Base-by-base conservation (phyloP, 768 basidiomycete species). In the Termitomyces sp. region DNA sequence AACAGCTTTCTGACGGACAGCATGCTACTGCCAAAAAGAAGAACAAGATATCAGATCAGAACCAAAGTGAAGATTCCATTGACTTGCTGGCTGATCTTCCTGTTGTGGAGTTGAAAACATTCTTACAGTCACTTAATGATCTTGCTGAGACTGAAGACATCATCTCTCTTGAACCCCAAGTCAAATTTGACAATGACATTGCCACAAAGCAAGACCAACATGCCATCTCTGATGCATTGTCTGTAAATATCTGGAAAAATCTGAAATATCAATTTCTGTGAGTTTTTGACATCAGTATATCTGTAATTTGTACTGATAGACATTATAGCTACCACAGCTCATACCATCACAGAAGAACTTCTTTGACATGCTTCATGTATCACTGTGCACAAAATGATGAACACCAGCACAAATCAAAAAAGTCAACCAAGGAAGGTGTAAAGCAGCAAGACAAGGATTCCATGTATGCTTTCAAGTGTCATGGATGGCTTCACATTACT, bases 391-490 rank as follows among this genome's bases (percentile, higher is more conserved):
- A 65, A 59, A 60, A 38, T 24, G 22, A 42, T 50, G 50, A 50
- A 50, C 46, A 48, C 57, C 71, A 67, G 49, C 67, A 64, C 51
- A 69, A 66, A 28, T 38, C 62, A 59, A 67, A 62, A 52, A 61
- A 57, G 32, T 24, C 52, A 36, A 24, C 20, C 33, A 58, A 48
- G 46, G 65, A 70, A 48, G 60, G 59, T 22, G 54, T 56, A 4
- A 70, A 71, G 55, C 57, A 63, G 7, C 61, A 66, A 36, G 71
- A 72, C 56, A 71, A 70, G 46, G 59, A 62, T n/a, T 13, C 52
- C n/a, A 73, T 74, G 67, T 55, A 63, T 11, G 39, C 65, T 1
- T 74, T 72, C 58, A 49, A 63, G 1, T 73, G 72, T 39, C 32
- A 52, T n/a, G 69, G 73, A 0, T 68, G 69, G 66, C 54, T 73